Base-by-base conservation (phyloP, 2,329 filamentous ascomycete species). In the Colletotrichum sansevieriae region DNA sequence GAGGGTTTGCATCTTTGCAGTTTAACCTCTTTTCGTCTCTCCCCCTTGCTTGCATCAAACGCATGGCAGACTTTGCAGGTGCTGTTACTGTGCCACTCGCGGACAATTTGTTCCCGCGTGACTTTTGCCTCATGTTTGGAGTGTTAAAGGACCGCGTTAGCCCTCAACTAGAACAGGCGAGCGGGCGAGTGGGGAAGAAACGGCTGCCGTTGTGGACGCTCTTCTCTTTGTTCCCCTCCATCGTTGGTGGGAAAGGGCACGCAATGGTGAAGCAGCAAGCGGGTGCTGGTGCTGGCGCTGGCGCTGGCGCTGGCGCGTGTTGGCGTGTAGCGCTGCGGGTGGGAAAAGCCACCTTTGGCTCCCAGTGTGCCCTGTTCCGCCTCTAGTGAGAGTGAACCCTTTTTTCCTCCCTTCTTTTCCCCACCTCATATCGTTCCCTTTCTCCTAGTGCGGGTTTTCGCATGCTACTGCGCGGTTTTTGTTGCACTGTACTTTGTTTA, bases 401-500 rank as follows among this genome's bases (percentile, higher is more conserved):
- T 39, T 22, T 22, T 22, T 22, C 3, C 4, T 22, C 4, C 4
- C 4, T 22, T 22, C 22, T 43, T 59, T 15, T 6, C 25, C 13
- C 33, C 41, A 37, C 18, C 35, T 18, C n/a, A 11, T 22, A 20
- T 35, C n/a, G 33, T 20, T 11, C 18, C 52, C 35, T 11, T 55
- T 55, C 13, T 55, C 41, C 33, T 18, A 41, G 52, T 35, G 33
- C 49, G 18, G 35, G 35, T 55, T 55, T 55, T 37, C 18, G 22
- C 20, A 43, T 35, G 46, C 37, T 39, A 39, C 37, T 0, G 37
- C 37, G 37, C 37, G 37, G 8, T 25, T 61, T 25, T 43, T 62
- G 12, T 54, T 33, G 39, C 59, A 62, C 59, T 62, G 54, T 65
- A 60, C 49, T 52, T 68, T 68, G 68, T 70, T 68, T 64, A 70